Evolutionary conservation across 305 asterid species (phyloP).

Genomic region (Rubia occidens): DNA sequence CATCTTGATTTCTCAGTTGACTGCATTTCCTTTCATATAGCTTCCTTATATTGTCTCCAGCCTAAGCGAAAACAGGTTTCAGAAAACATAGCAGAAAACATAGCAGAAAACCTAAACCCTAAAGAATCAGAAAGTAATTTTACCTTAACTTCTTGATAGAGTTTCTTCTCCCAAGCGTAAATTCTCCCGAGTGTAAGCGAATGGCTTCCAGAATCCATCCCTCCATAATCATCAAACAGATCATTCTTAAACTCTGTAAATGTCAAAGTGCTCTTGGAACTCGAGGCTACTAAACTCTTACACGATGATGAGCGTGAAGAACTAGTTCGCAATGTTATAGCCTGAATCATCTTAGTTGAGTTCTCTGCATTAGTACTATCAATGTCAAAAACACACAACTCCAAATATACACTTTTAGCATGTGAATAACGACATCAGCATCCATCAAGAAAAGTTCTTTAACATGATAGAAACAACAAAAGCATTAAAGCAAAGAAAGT

Average conservation of each 20-base stretch:
- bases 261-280: conserved; percentile 55
- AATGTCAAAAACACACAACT: conserved; percentile 1
- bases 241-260: conserved; percentile 62
- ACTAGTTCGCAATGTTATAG: conserved; percentile 54
- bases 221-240: conserved; percentile 67
- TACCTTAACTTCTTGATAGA: conserved; percentile 83
- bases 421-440: background rate
- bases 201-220: conserved; percentile 87
- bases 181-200: conserved; percentile 62
- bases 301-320: conserved; percentile 52
- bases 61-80: conserved; percentile 28
- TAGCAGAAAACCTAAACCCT: background rate
- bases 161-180: conserved; percentile 90
- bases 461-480: background rate
- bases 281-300: conserved; percentile 64
- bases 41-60: conserved; percentile 65
- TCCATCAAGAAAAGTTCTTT: background rate
- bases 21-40: conserved; percentile 70
- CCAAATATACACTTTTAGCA: background rate
- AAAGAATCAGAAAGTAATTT: background rate
- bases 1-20: conserved; percentile 59
- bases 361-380: conserved; percentile 44
- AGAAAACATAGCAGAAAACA: no score
- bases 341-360: conserved; percentile 67
- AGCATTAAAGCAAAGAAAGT: conserved; percentile 4